A percentile compares a stretch with the other conserved stretches of the same genome.
Evolutionary conservation across 345 rosid genomes (phyloP).

Genomic region (Arabidopsis suecica): DNA sequence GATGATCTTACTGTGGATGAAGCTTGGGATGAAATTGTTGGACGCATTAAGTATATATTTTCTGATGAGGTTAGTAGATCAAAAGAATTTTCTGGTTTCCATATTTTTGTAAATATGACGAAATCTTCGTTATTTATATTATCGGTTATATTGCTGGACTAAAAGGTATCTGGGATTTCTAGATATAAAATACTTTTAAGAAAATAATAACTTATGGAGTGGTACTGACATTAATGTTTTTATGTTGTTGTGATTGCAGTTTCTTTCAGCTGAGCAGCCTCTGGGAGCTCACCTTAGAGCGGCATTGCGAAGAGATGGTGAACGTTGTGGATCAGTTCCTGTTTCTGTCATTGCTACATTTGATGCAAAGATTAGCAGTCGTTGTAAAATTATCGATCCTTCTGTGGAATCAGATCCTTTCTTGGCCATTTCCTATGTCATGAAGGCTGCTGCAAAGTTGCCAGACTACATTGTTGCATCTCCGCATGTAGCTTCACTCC

Average conservation of each 20-base stretch:
- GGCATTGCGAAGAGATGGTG: slow-evolving; percentile 64
- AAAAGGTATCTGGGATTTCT: background rate
- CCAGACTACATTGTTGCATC: slow-evolving; percentile 50
- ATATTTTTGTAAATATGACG: background rate
- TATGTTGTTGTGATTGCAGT: slow-evolving; percentile 50
- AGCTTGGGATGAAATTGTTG: slow-evolving; percentile 62
- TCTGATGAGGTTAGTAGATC: slow-evolving; percentile 73
- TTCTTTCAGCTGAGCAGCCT: slow-evolving; percentile 71
- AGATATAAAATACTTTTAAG: background rate
- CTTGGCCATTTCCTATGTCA: slow-evolving; percentile 58
- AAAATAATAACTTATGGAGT: background rate
- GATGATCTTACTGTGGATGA: slow-evolving; percentile 63
- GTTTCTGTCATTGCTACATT: slow-evolving; percentile 72
- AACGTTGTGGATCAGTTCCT: slow-evolving; percentile 68
- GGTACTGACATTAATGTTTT: slow-evolving; percentile 23
- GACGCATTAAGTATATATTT: slow-evolving; percentile 60
- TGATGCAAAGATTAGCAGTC: slow-evolving; percentile 64
- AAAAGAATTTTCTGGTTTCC: background rate
- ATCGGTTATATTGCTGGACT: background rate
- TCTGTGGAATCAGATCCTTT: slow-evolving; percentile 66
- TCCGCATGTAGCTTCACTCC: slow-evolving; percentile 57
- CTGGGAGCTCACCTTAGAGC: slow-evolving; percentile 85
- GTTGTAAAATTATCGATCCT: slow-evolving; percentile 73
- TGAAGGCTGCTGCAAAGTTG: slow-evolving; percentile 70
- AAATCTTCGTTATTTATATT: background rate